Base-by-base conservation (phyloP, 2,329 filamentous ascomycete species). In the Chaetomium sp. region DNA sequence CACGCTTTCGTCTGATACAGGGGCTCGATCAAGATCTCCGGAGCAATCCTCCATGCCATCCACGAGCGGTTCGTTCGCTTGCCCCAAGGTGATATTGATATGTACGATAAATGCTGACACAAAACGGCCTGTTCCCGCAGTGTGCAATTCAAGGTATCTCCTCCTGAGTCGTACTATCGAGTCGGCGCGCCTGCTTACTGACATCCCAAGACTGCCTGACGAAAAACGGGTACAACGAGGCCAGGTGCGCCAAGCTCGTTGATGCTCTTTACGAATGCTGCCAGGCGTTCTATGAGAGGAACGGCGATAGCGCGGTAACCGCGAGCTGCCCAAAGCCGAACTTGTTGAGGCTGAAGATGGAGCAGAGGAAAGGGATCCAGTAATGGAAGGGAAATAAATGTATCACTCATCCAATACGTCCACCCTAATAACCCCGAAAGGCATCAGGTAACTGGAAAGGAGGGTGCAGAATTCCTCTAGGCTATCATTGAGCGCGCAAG, bases 401-500 rank as follows among this genome's bases (percentile, higher is more conserved):
- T 72, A 70, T 68, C 70, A 72, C 70, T 57, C 63, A 50, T 70
- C 70, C 70, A 61, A 63, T 68, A 67, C 64, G 70, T 70, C 65
- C 65, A 77, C 79, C 79, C 70, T 71, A 75, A 79, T 60, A 72
- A 67, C 71, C 65, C 64, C 64, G 45, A 62, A 81, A 75, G 75
- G 71, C 74, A 78, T 85, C 81, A 83, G 88, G 87, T 79, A 88
- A 90, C 87, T 83, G 83, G 80, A 82, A 85, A 82, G 88, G 86
- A 85, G 85, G 90, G 87, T 86, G 88, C 83, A 74, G 81, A 79
- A 82, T 86, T 82, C 77, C 90, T 91, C 96, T 92, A 90, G 94
- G 90, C 91, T 84, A 91, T 93, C 92, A 89, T 93, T 86, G 93
- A 99, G 95, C 95, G 92, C 94, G 93, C 91, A 82, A 82, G 90